A percentile compares a stretch with the other conserved stretches of the same genome.
Evolutionary conservation across 345 rosid species (phyloP).

Genomic region (Arabis alpina): DNA sequence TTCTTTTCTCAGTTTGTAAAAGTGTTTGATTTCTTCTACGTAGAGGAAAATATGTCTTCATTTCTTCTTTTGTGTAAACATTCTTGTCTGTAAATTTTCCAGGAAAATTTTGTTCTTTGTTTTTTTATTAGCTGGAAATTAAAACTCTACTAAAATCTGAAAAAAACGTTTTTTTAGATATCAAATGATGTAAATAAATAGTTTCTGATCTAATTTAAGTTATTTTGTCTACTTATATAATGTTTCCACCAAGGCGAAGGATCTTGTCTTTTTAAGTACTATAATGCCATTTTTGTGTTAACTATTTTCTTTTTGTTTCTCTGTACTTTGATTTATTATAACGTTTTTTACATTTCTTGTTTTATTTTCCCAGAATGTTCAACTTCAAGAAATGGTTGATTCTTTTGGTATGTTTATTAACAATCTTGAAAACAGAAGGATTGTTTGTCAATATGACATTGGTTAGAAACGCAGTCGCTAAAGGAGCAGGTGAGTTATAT

Average conservation of each 20-base stretch:
- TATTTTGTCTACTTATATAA: slow-evolving; percentile 5
- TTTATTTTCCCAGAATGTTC: slow-evolving; percentile 60
- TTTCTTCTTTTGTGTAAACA: slow-evolving; percentile 2
- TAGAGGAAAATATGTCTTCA: slow-evolving; percentile 25
- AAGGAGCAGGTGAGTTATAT: slow-evolving; percentile 75
- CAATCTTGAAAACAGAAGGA: slow-evolving; percentile 54
- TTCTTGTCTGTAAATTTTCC: slow-evolving; percentile 15
- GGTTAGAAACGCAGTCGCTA: slow-evolving; percentile 65
- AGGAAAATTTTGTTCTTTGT: neutral
- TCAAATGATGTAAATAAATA: slow-evolving; percentile 20
- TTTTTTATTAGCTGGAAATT: slow-evolving; percentile 31
- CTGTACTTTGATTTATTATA: slow-evolving; percentile 12
- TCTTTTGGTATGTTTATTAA: slow-evolving; percentile 47
- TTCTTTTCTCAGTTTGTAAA: slow-evolving; percentile 34
- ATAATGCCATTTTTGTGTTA: slow-evolving; percentile 23
- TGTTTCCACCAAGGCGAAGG: slow-evolving; percentile 13
- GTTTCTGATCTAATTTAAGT: slow-evolving; percentile 16
- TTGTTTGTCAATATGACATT: slow-evolving; percentile 58
- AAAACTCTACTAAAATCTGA: neutral
- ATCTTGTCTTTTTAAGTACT: slow-evolving; percentile 22
- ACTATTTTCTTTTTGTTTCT: neutral
- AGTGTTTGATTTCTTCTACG: slow-evolving; percentile 37
- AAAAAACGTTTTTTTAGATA: neutral
- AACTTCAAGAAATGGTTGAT: slow-evolving; percentile 52
- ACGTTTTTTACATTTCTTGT: slow-evolving; percentile 11